Evolutionary conservation across 331 rosid genomes (phyloP).

Genomic region (Phaseolus coccineus): DNA sequence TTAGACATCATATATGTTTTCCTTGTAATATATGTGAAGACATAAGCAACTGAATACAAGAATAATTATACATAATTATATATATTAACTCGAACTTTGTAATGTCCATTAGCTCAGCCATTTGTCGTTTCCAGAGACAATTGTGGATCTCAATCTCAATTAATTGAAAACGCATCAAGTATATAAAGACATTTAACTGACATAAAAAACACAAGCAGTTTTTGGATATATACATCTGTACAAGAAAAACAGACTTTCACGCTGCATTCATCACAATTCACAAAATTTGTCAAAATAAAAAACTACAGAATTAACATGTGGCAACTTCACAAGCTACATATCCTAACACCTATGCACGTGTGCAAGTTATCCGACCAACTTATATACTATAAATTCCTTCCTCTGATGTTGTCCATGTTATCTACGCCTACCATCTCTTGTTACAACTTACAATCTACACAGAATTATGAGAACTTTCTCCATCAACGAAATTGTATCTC

Average conservation of each 20-base stretch:
- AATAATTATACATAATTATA: no score
- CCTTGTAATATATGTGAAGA: background rate
- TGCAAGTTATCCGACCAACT: conserved; percentile 39
- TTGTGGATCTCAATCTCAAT: background rate
- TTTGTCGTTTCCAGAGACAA: conserved; percentile 6
- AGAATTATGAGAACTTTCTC: conserved; percentile 38
- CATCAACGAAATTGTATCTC: conserved; percentile 39
- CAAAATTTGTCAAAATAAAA: conserved; percentile 24
- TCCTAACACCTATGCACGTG: conserved; percentile 41
- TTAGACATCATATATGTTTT: no score
- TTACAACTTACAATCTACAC: conserved; percentile 42
- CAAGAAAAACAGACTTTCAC: conserved; percentile 26
- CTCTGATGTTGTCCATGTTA: conserved; percentile 32
- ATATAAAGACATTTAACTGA: conserved; percentile 1
- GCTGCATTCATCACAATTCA: conserved; percentile 25
- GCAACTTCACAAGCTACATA: conserved; percentile 29
- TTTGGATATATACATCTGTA: conserved; percentile 37
- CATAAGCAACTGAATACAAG: background rate
- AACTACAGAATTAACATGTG: conserved; percentile 22
- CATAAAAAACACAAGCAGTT: background rate
- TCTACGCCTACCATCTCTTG: conserved; percentile 40
- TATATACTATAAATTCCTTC: conserved; percentile 23
- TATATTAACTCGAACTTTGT: background rate
- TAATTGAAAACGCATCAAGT: conserved; percentile 28
- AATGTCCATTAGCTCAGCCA: conserved; percentile 4